Evolutionary conservation across 805 yeast genomes (phyloP).

Genomic region (Metschnikowia bowlesiae): DNA sequence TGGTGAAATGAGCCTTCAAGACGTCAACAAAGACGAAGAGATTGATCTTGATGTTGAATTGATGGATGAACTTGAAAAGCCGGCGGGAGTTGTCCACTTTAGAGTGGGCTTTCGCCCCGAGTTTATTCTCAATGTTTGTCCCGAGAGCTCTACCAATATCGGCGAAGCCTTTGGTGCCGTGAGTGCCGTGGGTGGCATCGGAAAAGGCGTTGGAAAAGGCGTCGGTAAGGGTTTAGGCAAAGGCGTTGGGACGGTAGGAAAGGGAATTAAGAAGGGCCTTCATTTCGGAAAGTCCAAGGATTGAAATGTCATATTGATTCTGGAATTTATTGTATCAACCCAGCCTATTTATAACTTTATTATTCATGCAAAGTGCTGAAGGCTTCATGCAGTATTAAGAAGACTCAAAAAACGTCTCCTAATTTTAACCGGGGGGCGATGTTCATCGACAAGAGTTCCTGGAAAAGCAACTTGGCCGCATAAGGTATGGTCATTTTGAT

Average conservation of each 20-base stretch:
- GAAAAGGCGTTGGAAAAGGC: constrained; percentile 19
- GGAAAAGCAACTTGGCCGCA: constrained; percentile 97
- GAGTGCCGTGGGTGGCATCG: constrained; percentile 19
- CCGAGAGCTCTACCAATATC: constrained; percentile 28
- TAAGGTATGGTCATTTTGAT: constrained; percentile 96
- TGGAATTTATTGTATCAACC: neutral
- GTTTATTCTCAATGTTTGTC: constrained; percentile 50
- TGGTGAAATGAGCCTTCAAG: constrained; percentile 52
- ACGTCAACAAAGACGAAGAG: constrained; percentile 45
- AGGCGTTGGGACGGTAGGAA: constrained; percentile 37
- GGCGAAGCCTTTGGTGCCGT: constrained; percentile 45
- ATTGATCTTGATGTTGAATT: constrained; percentile 45
- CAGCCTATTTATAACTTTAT: neutral
- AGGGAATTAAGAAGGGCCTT: constrained; percentile 34
- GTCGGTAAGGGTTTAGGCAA: constrained; percentile 20
- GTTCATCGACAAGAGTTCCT: constrained; percentile 96
- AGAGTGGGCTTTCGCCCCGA: constrained; percentile 65
- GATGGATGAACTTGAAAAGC: constrained; percentile 37
- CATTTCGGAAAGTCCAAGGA: constrained; percentile 25
- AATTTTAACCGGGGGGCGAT: constrained; percentile 92
- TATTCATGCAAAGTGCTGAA: neutral
- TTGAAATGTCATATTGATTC: neutral
- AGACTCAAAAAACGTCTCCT: constrained; percentile 68
- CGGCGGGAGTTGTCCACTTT: constrained; percentile 63
- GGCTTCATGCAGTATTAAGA: constrained; percentile 1